Evolutionary conservation across 306 rosid genomes (phyloP), one percentile per base, ranked within the genome.

Genomic region (Cicer cuneatum): DNA sequence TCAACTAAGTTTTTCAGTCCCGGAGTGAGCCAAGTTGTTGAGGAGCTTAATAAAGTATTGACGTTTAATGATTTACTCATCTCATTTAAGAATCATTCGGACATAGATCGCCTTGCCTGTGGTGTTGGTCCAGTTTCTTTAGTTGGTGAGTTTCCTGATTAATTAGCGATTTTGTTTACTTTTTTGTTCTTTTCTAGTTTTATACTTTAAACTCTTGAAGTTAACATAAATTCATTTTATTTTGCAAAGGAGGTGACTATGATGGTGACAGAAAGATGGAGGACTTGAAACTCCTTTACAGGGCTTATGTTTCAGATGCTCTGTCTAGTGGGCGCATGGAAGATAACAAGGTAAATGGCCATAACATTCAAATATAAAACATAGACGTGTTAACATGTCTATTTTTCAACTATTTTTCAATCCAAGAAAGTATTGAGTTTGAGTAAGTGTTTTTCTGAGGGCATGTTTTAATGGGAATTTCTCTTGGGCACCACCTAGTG

Each of bases 51-150:
- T 73, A 85, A 76, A 85, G 68, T 86, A 69, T 75, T 92, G 66
- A 85, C 83, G 64, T 85, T 92, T 76, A 95, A 92, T 78, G 70
- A 70, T 77, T 84, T 80, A 83, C 96, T 95, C 62, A 84, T 87
- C 83, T 87, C 96, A 66, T 85, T 95, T 12, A 92, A 86, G 92
- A 92, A 78, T 80, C 93, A 89, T 72, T 84, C 88, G 13, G 95
- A 87, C 75, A 89, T 78, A 21, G 92, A 74, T 74, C 84, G 66
- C 78, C 88, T 95, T 87, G 96, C 97, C 75, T 85, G 89, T 72
- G 97, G 99, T 68, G 87, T 88, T 70, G 99, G 99, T 21, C 92
- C 97, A 0, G 63, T 94, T 85, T 90, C 96, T 81, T 84, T 92
- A 80, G 62, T 80, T 16, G 98, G 98, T 89, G 82, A 78, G 85